Base-by-base conservation (phyloP, 352 stramenopile species). In the Globisporangium alternatum region DNA sequence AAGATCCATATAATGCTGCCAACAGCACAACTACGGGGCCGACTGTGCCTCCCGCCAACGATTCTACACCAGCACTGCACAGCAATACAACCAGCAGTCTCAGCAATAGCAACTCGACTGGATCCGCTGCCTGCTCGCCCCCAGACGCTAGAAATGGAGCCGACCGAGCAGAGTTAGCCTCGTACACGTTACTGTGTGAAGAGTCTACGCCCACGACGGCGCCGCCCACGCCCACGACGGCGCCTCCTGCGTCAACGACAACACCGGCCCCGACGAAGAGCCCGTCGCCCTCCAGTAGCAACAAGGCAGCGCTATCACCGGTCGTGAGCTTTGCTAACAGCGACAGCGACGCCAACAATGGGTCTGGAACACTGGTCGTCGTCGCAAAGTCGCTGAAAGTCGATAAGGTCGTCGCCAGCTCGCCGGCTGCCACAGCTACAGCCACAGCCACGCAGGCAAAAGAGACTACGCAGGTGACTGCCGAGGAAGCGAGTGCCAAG, bases 71-170 rank as follows among this genome's bases (percentile, higher is more conserved):
- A 8, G 21, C 48, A 8, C 49, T 37, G 19, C 25, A 19, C 2
- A 37, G 30, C 30, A 56, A 41, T 9, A 28, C 43, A 8, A 19
- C 7, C 22, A 54, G 5, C 49, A 39, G 5, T 28, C 25, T 28
- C 49, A 39, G 6, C 52, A 56, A 15, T 10, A 57, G 9, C 31
- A 44, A 57, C 19, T 57, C 52, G 31, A 57, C 31, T 30, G 30
- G 31, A 30, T 41, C n/a, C 4, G 21, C 52, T 44, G 52, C 30
- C 10, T 57, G 52, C 9, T 28, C 51, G 6, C 10, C 30, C 5
- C 17, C 17, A 43, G 30, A 43, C 3, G 17, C 51, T 56, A 30
- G 3, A 12, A 48, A 48, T 22, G 19, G 5, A n/a, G 19, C 43
- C 43, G 22, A 21, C 17, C 43, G 30, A 6, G 43, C 51, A 17